Conservation (phyloP, 2,329 filamentous ascomycete genomes). For the Ilyonectria robusta region DNA sequence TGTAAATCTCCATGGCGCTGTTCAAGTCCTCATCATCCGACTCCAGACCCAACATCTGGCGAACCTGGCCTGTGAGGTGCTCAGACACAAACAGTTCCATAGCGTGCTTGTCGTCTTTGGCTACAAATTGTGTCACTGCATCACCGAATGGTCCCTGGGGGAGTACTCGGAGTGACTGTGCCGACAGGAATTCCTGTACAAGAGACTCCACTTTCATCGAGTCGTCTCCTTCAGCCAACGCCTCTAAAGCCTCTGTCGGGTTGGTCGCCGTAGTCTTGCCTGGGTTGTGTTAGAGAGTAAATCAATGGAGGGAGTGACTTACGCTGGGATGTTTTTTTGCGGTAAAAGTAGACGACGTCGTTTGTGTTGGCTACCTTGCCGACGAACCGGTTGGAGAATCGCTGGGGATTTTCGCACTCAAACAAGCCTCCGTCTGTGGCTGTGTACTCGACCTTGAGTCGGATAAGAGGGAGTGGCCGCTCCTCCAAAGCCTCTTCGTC, state of each 20-base stretch:
- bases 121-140: slow-evolving; percentile 91
- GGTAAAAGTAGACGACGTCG: slow-evolving; percentile 93
- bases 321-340: slow-evolving; percentile 80
- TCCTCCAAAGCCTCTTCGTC: slow-evolving; percentile 71
- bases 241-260: slow-evolving; percentile 74
- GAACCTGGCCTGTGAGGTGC: slow-evolving; percentile 78
- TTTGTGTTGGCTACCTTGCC: slow-evolving; percentile 94
- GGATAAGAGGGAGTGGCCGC: slow-evolving; percentile 84
- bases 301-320: slow-evolving; percentile 10
- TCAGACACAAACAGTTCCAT: slow-evolving; percentile 87
- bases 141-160: slow-evolving; percentile 95
- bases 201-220: slow-evolving; percentile 89
- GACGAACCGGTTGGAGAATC: slow-evolving; percentile 93
- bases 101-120: slow-evolving; percentile 94
- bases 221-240: slow-evolving; percentile 67
- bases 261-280: slow-evolving; percentile 60
- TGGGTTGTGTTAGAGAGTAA: slow-evolving; percentile 32
- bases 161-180: slow-evolving; percentile 91
- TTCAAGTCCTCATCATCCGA: slow-evolving; percentile 77
- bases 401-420: slow-evolving; percentile 94
- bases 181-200: slow-evolving; percentile 87
- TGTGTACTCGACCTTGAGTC: slow-evolving; percentile 91
- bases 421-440: slow-evolving; percentile 88
- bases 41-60: slow-evolving; percentile 76
- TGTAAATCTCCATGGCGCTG: slow-evolving; percentile 80